Evolutionary conservation across 768 basidiomycete species (phyloP), one percentile per base, ranked within the genome.

Genomic region (Kwoniella dejecticola): DNA sequence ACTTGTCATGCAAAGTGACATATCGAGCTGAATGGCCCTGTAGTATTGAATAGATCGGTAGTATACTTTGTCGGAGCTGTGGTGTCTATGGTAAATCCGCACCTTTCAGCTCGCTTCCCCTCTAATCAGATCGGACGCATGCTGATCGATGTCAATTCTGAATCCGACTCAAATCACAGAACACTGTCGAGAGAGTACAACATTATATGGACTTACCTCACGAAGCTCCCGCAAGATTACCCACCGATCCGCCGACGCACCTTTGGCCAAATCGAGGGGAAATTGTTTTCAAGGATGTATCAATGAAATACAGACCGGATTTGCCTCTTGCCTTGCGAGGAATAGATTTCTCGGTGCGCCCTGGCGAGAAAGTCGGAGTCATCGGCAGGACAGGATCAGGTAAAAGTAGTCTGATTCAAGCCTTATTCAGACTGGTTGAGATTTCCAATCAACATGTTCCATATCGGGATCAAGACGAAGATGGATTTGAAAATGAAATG

Each of bases 301-400:
- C 64, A 0, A 21, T 63, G 24, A 79, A 86, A 42, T 98, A 97
- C 80, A 85, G 91, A 21, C 82, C 86, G 0, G 91, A 87, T 29
- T 80, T 95, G 7, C 90, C 91, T 58, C 79, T 89, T 13, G 89
- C 93, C 5, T 78, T 97, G 23, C 88, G 85, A 66, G 83, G 87
- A 27, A 83, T 97, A 54, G 84, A 83, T 11, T 77, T 98, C 61
- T 83, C 77, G 10, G 86, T 93, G 67, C 82, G 85, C 69, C 82
- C 89, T 0, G 85, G 83, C 46, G 89, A 93, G 76, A 95, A 94
- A 78, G 85, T 78, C 10, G 95, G 95, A 17, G 86, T 96, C 54
- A 82, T 83, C n/a, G 83, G 83, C 0, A 69, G 83, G 47, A 97
- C 94, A 6, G 93, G 83, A 19, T 87, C 87, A 47, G 80, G 79